Conservation (phyloP, 1,284 basidiomycete genomes). For the Schizophyllum amplum region DNA sequence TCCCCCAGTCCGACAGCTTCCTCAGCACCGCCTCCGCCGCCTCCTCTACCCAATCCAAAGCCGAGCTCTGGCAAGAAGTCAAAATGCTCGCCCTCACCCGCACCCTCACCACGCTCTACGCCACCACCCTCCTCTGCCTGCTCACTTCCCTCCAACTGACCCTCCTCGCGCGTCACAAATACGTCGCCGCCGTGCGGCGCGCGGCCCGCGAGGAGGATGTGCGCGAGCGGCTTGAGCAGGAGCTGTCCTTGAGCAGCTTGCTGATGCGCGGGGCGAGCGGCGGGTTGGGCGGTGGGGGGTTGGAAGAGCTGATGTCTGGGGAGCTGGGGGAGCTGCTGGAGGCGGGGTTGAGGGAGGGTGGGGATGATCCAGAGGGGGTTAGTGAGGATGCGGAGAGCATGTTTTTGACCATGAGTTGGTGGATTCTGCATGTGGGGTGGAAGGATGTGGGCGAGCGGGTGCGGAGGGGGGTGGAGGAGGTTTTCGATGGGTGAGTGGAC, state of each 20-base stretch:
- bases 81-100: conserved; percentile 81
- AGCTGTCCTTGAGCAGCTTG: neutral
- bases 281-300: neutral
- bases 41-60: conserved; percentile 32
- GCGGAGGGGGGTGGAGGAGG: conserved; percentile 66
- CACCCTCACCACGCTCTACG: conserved; percentile 79
- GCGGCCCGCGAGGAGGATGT: neutral
- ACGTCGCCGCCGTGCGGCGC: neutral
- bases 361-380: neutral
- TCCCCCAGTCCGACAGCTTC: conserved; percentile 22
- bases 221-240: neutral
- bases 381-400: neutral
- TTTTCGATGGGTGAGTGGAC: conserved; percentile 65
- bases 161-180: conserved; percentile 34
- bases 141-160: conserved; percentile 81
- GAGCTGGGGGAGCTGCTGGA: neutral
- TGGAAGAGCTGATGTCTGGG: neutral
- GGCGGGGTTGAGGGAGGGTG: neutral
- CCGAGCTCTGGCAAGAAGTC: conserved; percentile 77
- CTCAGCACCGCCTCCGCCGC: conserved; percentile 19
- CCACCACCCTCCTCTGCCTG: conserved; percentile 71
- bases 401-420: conserved; percentile 85
- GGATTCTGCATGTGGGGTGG: conserved; percentile 88
- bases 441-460: conserved; percentile 72
- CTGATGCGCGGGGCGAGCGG: neutral